Percentiles rank a stretch among this genome's conserved stretches.
phyloP scores from a whole-genome alignment of 2,329 filamentous ascomycete species.

The Leptographium radiaticola region DNA sequence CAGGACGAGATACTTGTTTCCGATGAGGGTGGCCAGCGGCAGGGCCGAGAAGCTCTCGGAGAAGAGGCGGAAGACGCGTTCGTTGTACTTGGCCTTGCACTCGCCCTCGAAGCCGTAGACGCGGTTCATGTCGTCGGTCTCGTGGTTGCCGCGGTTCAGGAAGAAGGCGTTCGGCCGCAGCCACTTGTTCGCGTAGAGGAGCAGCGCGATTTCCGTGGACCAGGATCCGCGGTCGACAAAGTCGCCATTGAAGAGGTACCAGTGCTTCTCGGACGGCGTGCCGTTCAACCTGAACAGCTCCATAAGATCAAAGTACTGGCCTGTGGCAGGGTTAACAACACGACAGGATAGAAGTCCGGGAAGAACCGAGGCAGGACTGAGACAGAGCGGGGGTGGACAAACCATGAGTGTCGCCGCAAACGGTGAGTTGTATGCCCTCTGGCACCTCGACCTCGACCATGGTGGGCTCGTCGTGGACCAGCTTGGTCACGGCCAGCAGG shows the following conservation, averaged over 20 bases:
- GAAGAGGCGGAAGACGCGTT: constrained; percentile 88
- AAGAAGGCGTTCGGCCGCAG: constrained; percentile 77
- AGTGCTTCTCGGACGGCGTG: constrained; percentile 69
- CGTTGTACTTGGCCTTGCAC: constrained; percentile 96
- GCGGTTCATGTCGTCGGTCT: constrained; percentile 98
- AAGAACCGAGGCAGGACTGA: neutral
- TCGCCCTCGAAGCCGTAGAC: constrained; percentile 98
- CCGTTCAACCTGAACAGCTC: constrained; percentile 92
- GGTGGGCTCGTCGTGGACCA: constrained; percentile 84
- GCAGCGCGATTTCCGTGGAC: constrained; percentile 91
- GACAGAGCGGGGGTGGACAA: constrained; percentile 6
- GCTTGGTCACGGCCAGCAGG: constrained; percentile 73
- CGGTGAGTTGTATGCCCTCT: constrained; percentile 67
- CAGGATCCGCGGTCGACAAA: constrained; percentile 96
- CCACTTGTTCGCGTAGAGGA: constrained; percentile 97
- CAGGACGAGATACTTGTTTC: constrained; percentile 79
- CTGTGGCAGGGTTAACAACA: constrained; percentile 27
- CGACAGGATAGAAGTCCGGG: neutral
- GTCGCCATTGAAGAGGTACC: constrained; percentile 96
- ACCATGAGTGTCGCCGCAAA: constrained; percentile 97
- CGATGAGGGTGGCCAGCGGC: constrained; percentile 82
- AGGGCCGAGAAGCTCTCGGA: constrained; percentile 95
- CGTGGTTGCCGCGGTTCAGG: constrained; percentile 95
- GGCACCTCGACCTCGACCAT: constrained; percentile 90
- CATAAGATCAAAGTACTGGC: constrained; percentile 95